phyloP scores from a whole-genome alignment of 164 flowering plant genomes.

The Cinnamomum micranthum region DNA sequence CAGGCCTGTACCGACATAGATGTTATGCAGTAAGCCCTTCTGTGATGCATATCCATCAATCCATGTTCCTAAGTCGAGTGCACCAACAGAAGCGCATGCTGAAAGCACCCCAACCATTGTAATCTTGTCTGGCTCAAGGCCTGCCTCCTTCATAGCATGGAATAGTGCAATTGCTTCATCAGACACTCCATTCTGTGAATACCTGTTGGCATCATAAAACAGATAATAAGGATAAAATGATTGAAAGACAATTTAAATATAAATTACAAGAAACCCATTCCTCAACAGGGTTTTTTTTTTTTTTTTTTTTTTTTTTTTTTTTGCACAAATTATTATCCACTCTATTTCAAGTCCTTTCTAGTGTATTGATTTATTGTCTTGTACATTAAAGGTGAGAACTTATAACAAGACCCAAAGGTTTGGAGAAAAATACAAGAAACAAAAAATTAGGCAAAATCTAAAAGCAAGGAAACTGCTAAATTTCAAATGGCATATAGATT shows the following conservation, averaged over 20 bases:
- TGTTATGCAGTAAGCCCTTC: conserved; percentile 15
- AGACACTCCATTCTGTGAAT: conserved; percentile 16
- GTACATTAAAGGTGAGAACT: too few species aligned
- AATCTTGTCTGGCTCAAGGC: conserved; percentile 27
- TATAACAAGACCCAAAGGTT: too few species aligned
- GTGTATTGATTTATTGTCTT: too few species aligned
- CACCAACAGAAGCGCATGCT: conserved; percentile 30
- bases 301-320: too few species aligned
- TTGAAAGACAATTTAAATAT: not conserved
- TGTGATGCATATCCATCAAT: conserved; percentile 20
- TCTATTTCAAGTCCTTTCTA: not conserved
- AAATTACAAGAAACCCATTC: not conserved
- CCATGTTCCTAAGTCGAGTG: conserved; percentile 27
- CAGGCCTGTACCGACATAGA: conserved; percentile 21
- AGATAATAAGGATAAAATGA: conserved; percentile 1
- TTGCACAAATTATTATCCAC: not conserved
- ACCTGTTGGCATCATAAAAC: conserved; percentile 7
- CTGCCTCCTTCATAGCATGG: conserved; percentile 22
- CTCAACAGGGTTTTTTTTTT: not conserved
- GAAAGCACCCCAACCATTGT: conserved; percentile 32
- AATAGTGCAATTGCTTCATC: conserved; percentile 25
- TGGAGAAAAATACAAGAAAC: too few species aligned
- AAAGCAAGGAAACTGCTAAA: too few species aligned
- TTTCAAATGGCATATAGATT: too few species aligned
- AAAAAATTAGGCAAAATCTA: too few species aligned